phyloP scores from a whole-genome alignment of 768 basidiomycete species.

The Dentipellis sp. region DNA sequence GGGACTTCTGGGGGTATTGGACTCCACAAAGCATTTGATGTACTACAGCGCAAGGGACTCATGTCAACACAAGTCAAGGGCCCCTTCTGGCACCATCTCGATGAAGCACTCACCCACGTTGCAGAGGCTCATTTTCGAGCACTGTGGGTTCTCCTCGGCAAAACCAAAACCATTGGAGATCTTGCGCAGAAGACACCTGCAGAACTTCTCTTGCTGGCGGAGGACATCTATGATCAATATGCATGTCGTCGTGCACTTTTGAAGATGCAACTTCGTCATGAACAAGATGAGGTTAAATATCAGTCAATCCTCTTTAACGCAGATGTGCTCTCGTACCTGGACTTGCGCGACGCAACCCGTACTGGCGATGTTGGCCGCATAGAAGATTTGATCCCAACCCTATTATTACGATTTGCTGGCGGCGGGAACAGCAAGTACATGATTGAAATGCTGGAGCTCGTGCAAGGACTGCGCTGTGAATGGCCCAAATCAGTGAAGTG shows the following conservation, averaged over 20 bases:
- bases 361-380: constrained; percentile 26
- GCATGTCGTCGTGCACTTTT: background rate
- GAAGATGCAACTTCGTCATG: constrained; percentile 3
- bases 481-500: constrained; percentile 24
- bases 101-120: constrained; percentile 5
- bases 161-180: background rate
- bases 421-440: constrained; percentile 27
- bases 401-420: constrained; percentile 26
- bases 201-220: constrained; percentile 1
- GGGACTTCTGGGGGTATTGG: background rate
- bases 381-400: constrained; percentile 23
- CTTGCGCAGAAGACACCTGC: background rate
- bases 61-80: constrained; percentile 2
- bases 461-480: constrained; percentile 22
- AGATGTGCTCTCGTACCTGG: constrained; percentile 12
- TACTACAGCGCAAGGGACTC: constrained; percentile 11
- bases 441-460: constrained; percentile 24
- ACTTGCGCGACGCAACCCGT: constrained; percentile 5
- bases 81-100: constrained; percentile 4
- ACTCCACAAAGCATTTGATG: constrained; percentile 1
- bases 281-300: too few species aligned
- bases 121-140: constrained; percentile 6
- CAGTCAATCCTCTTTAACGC: constrained; percentile 3
- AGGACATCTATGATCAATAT: background rate
- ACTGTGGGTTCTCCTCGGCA: constrained; percentile 1